Percentiles rank a stretch among this genome's conserved stretches.
Conservation (phyloP, 148 eudicot genomes). For the Hydrangea macrophylla region DNA sequence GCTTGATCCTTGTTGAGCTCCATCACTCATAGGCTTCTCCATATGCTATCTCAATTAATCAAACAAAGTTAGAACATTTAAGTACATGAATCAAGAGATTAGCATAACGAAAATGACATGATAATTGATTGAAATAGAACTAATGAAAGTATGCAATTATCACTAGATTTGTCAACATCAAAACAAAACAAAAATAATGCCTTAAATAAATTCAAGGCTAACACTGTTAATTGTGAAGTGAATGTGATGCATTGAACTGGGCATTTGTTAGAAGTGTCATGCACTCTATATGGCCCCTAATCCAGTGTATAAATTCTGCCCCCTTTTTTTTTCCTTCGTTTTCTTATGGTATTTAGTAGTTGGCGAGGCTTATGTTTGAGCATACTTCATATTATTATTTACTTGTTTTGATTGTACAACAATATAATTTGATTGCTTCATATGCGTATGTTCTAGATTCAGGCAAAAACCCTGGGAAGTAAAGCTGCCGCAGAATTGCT, state of each 20-base stretch:
- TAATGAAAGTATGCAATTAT: no score
- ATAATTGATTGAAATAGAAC: no score
- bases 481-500: slow-evolving; percentile 84
- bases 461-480: slow-evolving; percentile 75
- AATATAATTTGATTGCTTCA: background rate
- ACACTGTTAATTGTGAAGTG: background rate
- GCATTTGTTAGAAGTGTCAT: background rate
- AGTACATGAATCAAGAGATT: no score
- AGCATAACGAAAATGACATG: no score
- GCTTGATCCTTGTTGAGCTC: no score
- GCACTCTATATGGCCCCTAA: background rate
- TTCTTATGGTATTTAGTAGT: background rate
- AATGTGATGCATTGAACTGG: background rate
- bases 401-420: background rate
- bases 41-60: no score
- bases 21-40: no score
- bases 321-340: background rate
- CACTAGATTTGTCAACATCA: no score
- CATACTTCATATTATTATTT: slow-evolving; percentile 2
- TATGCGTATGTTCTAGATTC: slow-evolving; percentile 42
- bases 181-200: no score
- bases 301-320: background rate
- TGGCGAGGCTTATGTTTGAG: background rate
- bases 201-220: no score
- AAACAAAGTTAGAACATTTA: no score